Conservation (phyloP, 1,284 basidiomycete species). For the Agroathelia rolfsii region DNA sequence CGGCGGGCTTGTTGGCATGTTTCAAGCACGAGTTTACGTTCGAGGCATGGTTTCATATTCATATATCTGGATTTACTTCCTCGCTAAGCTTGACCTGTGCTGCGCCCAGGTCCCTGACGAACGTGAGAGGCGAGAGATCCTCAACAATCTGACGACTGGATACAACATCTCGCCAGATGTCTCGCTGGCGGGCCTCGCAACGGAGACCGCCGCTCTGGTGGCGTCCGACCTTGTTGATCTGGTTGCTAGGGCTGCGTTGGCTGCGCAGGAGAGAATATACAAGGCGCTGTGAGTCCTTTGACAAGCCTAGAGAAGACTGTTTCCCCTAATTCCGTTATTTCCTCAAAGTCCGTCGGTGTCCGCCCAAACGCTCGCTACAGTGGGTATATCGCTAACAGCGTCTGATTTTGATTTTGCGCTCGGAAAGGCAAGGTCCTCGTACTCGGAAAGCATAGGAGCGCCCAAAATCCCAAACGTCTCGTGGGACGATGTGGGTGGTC, state of each 20-base stretch:
- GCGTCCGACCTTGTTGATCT: conserved; percentile 78
- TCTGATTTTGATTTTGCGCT: conserved; percentile 73
- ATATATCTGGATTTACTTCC: conserved; percentile 2
- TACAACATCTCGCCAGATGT: conserved; percentile 68
- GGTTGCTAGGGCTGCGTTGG: conserved; percentile 50
- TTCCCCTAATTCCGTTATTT: conserved; percentile 1
- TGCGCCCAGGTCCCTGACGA: conserved; percentile 69
- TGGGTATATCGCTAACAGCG: conserved; percentile 48
- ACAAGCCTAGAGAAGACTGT: too few species aligned
- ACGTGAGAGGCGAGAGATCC: conserved; percentile 57
- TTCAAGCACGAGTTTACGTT: conserved; percentile 87
- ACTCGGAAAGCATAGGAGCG: conserved; percentile 90
- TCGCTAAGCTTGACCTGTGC: conserved; percentile 8
- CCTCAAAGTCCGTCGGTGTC: too few species aligned
- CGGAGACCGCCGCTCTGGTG: conserved; percentile 87
- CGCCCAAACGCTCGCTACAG: conserved; percentile 10
- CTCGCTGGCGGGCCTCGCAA: conserved; percentile 62
- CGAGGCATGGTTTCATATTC: conserved; percentile 37
- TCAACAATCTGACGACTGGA: conserved; percentile 39
- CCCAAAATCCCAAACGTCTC: conserved; percentile 94
- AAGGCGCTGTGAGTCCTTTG: conserved; percentile 28
- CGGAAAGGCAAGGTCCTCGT: conserved; percentile 66
- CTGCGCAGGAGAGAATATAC: conserved; percentile 47
- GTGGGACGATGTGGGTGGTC: conserved; percentile 97
- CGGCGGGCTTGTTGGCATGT: conserved; percentile 55